A percentile compares a stretch with the other conserved stretches of the same genome.
These are phyloP conservation scores for Argentina anserina DNA, from an alignment of 306 rosid species.

Conservation along the genomic window DNA sequence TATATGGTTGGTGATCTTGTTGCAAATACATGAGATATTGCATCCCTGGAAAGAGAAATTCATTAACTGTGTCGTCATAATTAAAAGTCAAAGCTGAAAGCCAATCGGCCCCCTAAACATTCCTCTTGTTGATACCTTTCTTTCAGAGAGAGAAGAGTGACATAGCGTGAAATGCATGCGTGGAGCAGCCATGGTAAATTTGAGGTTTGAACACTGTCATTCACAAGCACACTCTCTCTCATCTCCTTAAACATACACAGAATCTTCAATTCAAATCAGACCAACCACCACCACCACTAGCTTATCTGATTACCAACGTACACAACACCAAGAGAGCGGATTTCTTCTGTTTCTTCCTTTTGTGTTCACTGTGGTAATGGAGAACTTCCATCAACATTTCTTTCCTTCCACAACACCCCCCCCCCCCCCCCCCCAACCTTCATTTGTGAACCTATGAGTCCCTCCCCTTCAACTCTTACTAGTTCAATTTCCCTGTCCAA, in stretches of 20 bases:
- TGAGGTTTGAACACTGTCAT: neutral
- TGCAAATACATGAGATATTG: neutral
- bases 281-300: neutral
- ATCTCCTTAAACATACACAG: neutral
- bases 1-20: too few species aligned
- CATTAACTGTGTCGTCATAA: neutral
- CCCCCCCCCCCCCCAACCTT: too few species aligned
- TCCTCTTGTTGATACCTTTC: neutral
- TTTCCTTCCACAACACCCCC: neutral
- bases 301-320: neutral
- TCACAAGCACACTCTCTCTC: neutral
- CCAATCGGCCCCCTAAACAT: neutral
- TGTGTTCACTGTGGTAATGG: slow-evolving; percentile 24
- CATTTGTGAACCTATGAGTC: neutral
- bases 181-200: neutral
- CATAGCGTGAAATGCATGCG: neutral
- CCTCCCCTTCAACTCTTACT: slow-evolving; percentile 2
- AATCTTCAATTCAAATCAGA: neutral
- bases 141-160: neutral
- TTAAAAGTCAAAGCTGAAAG: neutral
- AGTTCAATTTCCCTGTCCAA: neutral
- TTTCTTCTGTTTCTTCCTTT: neutral
- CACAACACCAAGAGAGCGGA: neutral
- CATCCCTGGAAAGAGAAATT: neutral
- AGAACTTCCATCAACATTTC: slow-evolving; percentile 5